These are phyloP conservation scores for Penicillium fuscoglaucum DNA, from an alignment of 2,329 filamentous ascomycete species.

Conservation along the genomic window DNA sequence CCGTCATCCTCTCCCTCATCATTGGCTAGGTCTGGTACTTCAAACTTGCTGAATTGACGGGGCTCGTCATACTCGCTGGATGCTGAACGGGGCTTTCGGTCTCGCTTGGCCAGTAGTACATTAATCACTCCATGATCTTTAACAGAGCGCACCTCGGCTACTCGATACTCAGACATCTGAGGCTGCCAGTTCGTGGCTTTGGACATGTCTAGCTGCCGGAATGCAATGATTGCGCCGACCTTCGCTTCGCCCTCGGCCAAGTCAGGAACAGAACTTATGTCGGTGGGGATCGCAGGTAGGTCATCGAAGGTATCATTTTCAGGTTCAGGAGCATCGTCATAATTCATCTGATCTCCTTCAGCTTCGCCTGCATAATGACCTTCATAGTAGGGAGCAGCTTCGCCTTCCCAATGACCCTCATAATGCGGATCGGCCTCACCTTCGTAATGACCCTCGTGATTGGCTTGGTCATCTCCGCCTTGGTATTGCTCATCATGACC, in stretches of 20 bases:
- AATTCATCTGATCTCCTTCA: slow-evolving; percentile 37
- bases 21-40: slow-evolving; percentile 66
- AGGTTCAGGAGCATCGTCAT: slow-evolving; percentile 41
- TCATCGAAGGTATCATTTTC: slow-evolving; percentile 42
- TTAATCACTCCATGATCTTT: slow-evolving; percentile 57
- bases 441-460: slow-evolving; percentile 24
- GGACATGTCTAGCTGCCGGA: slow-evolving; percentile 50
- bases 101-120: slow-evolving; percentile 68
- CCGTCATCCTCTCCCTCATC: slow-evolving; percentile 60
- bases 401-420: slow-evolving; percentile 2
- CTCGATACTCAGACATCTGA: slow-evolving; percentile 56
- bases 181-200: slow-evolving; percentile 51
- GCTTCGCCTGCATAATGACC: slow-evolving; percentile 13
- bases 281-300: slow-evolving; percentile 53
- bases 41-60: slow-evolving; percentile 75
- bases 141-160: slow-evolving; percentile 63
- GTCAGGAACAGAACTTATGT: slow-evolving; percentile 63
- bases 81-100: slow-evolving; percentile 62
- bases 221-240: slow-evolving; percentile 46
- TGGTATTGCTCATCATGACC: slow-evolving; percentile 42
- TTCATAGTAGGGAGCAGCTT: slow-evolving; percentile 23
- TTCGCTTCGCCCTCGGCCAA: slow-evolving; percentile 36
- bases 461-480: slow-evolving; percentile 28
- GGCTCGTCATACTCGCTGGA: slow-evolving; percentile 62
- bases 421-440: slow-evolving; percentile 4